Conservation (phyloP, 768 basidiomycete genomes). For the Boletus huronensis region DNA sequence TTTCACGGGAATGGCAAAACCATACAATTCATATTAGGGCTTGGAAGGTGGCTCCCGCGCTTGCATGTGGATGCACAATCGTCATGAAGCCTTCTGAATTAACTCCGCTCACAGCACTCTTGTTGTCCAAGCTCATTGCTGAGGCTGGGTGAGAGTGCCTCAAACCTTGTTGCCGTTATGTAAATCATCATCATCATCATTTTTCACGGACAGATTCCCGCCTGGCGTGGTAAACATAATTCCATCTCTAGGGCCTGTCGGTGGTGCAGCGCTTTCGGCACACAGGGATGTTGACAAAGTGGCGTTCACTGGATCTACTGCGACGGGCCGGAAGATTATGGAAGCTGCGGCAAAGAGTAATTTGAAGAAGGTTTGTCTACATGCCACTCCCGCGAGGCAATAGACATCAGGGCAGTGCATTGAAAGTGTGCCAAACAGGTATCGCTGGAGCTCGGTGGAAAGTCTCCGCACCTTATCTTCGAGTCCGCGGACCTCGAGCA, state of each 20-base stretch:
- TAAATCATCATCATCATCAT: slow-evolving; percentile 13
- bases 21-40: slow-evolving; percentile 40
- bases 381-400: slow-evolving; percentile 28
- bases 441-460: slow-evolving; percentile 92
- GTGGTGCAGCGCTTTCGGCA: slow-evolving; percentile 78
- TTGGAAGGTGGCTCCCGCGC: slow-evolving; percentile 92
- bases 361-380: slow-evolving; percentile 72
- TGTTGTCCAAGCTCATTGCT: slow-evolving; percentile 73
- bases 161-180: slow-evolving; percentile 9
- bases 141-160: slow-evolving; percentile 68
- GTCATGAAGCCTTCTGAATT: slow-evolving; percentile 94
- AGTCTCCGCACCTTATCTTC: slow-evolving; percentile 86
- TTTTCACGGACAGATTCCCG: slow-evolving; percentile 60
- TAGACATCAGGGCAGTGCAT: slow-evolving; percentile 7
- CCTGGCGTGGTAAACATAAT: slow-evolving; percentile 89
- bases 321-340: slow-evolving; percentile 87
- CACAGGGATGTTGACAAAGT: slow-evolving; percentile 91
- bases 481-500: slow-evolving; percentile 83
- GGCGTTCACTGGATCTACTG: slow-evolving; percentile 91
- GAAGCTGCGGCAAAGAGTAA: slow-evolving; percentile 91
- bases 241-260: slow-evolving; percentile 75
- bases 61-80: slow-evolving; percentile 88
- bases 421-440: slow-evolving; percentile 43
- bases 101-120: slow-evolving; percentile 79
- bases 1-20: neutral